These are phyloP conservation scores for Astragalus glycyphyllos DNA, from an alignment of 306 rosid genomes.

Conservation along the genomic window DNA sequence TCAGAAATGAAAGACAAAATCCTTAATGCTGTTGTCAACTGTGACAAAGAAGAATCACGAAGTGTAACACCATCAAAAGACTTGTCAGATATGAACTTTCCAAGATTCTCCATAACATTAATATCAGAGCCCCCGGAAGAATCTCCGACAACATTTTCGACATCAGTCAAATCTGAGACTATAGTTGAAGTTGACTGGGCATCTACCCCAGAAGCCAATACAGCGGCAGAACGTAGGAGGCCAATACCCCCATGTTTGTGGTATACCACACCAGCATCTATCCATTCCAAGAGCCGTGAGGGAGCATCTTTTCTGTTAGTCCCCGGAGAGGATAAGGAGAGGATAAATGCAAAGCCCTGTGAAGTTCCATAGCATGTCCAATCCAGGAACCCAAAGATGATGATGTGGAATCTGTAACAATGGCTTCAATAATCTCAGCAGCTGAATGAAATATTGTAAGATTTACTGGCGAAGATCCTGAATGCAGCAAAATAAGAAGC, in stretches of 20 bases:
- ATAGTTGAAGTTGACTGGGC: constrained; percentile 83
- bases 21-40: constrained; percentile 91
- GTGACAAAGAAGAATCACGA: constrained; percentile 89
- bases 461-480: constrained; percentile 87
- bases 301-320: constrained; percentile 98
- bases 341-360: constrained; percentile 85
- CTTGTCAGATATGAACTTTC: constrained; percentile 85
- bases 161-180: constrained; percentile 89
- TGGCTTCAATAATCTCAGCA: constrained; percentile 97
- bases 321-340: too few relatives aligned
- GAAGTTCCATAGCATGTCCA: constrained; percentile 87
- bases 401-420: constrained; percentile 91
- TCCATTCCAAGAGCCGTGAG: constrained; percentile 93
- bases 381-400: constrained; percentile 89
- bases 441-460: constrained; percentile 93
- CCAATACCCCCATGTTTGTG: constrained; percentile 92
- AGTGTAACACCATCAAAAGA: constrained; percentile 90
- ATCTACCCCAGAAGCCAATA: constrained; percentile 95
- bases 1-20: constrained; percentile 96
- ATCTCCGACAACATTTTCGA: constrained; percentile 84
- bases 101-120: constrained; percentile 96
- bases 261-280: constrained; percentile 92
- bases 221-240: constrained; percentile 89
- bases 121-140: constrained; percentile 74
- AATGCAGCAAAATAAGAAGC: constrained; percentile 41